Evolutionary conservation across 2,329 filamentous ascomycete species (phyloP).

Genomic region (Nemania sp.): DNA sequence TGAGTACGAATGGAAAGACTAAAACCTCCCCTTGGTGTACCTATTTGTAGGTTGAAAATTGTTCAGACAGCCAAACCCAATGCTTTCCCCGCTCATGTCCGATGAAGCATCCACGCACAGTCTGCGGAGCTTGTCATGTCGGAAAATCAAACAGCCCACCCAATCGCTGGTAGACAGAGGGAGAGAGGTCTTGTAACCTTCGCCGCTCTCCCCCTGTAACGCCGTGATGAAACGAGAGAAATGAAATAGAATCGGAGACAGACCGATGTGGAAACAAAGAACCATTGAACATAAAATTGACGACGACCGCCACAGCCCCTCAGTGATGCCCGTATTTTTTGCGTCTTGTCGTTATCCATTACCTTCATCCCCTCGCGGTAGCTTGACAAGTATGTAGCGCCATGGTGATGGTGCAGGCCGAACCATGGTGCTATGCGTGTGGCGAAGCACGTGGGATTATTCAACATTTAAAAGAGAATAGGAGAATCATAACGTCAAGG

Average conservation of each 20-base stretch:
- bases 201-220: conserved; percentile 6
- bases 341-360: background rate
- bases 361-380: too few species aligned
- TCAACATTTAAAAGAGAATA: background rate
- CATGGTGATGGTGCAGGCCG: too few species aligned
- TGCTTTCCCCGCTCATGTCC: conserved; percentile 8
- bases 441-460: too few species aligned
- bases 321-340: conserved; percentile 15
- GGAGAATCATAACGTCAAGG: conserved; percentile 16
- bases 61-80: conserved; percentile 27
- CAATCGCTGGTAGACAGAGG: background rate
- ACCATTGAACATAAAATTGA: conserved; percentile 1
- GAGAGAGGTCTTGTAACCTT: conserved; percentile 16
- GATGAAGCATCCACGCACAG: conserved; percentile 9
- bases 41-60: conserved; percentile 13
- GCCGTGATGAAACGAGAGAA: background rate
- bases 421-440: too few species aligned
- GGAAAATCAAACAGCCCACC: conserved; percentile 10
- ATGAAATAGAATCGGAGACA: too few species aligned
- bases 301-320: background rate
- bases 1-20: conserved; percentile 9
- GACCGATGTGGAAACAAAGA: background rate
- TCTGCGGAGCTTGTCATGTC: conserved; percentile 2
- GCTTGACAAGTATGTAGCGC: too few species aligned
- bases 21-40: conserved; percentile 21